Base-by-base conservation (phyloP, 768 basidiomycete species). In the Trametes villosa region DNA sequence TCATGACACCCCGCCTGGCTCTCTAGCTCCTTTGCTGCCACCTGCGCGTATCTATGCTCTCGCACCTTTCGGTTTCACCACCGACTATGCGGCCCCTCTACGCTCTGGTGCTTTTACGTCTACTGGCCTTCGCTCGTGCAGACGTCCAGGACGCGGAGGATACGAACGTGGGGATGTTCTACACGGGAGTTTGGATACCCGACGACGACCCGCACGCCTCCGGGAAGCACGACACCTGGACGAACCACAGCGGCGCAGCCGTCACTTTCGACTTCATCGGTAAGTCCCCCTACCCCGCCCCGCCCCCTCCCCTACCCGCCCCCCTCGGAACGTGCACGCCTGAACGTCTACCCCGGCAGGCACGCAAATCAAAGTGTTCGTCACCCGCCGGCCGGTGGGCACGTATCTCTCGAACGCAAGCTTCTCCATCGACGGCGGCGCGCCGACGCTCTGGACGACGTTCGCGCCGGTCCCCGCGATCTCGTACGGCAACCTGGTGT, bases 391-490 rank as follows among this genome's bases (percentile, higher is more conserved):
- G 2, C 62, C 62, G 0, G 31, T 40, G 8, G 62, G 62, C 29
- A 59, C 62, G 9, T 63, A 59, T 12, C 46, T 54, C 40, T 44
- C 51, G 1, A 63, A 63, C 20, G 53, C 56, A 8, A 59, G 57
- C 36, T 63, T 58, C 52, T 63, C 62, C n/a, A 44, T 63, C 48
- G 62, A 63, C 38, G 57, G 57, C 3, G 62, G 62, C 20, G 29
- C 57, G 17, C 24, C 53, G 11, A 40, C 40, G 9, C 26, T 59
- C 31, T 63, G 57, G 62, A 36, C 33, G 31, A 36, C 47, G 5
- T 49, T 26, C 24, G 47, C 59, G 18, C 47, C 52, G 13, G 57
- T 59, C 30, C 31, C 46, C 5, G 45, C 45, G 2, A 54, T 59
- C 46, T 44, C 52, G 22, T 59, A 54, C 46, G 24, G 31, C 31